Conservation (phyloP, 495 filamentous ascomycete species). For the Hamigera avellanea region DNA sequence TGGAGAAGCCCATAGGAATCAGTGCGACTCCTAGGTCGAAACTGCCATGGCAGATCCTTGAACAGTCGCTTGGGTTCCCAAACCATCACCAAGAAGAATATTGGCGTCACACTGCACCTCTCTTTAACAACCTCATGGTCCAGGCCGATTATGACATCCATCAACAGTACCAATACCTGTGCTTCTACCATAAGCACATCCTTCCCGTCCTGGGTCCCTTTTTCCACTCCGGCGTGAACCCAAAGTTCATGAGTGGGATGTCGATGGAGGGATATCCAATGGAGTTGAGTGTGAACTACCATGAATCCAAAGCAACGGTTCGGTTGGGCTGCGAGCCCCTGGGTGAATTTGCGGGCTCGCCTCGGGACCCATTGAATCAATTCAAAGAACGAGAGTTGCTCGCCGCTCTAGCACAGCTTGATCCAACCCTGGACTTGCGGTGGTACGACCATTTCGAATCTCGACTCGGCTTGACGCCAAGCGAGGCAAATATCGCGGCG, state of each 20-base stretch:
- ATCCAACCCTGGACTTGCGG: too few relatives aligned
- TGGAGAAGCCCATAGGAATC: too few relatives aligned
- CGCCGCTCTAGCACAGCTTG: too few relatives aligned
- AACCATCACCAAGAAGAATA: slow-evolving; percentile 5
- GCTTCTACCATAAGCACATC: slow-evolving; percentile 3
- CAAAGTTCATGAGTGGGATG: background rate
- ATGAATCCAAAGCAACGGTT: background rate
- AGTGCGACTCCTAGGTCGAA: too few relatives aligned
- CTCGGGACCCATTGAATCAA: background rate
- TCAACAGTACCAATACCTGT: slow-evolving; percentile 7
- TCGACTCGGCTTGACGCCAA: too few relatives aligned
- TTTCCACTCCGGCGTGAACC: background rate
- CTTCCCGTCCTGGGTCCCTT: slow-evolving; percentile 5
- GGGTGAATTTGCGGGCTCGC: background rate
- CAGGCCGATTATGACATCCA: slow-evolving; percentile 5
- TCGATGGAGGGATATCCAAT: background rate
- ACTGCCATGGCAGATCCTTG: too few relatives aligned
- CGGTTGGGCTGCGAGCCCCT: background rate
- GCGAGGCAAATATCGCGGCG: too few relatives aligned
- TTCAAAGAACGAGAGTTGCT: too few relatives aligned
- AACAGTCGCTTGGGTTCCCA: background rate
- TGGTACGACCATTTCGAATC: too few relatives aligned
- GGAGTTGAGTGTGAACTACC: background rate
- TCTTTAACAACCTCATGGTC: slow-evolving; percentile 1
- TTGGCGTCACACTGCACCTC: slow-evolving; percentile 5